phyloP scores from a whole-genome alignment of 805 yeast species.

The Nematodospora valgi region DNA sequence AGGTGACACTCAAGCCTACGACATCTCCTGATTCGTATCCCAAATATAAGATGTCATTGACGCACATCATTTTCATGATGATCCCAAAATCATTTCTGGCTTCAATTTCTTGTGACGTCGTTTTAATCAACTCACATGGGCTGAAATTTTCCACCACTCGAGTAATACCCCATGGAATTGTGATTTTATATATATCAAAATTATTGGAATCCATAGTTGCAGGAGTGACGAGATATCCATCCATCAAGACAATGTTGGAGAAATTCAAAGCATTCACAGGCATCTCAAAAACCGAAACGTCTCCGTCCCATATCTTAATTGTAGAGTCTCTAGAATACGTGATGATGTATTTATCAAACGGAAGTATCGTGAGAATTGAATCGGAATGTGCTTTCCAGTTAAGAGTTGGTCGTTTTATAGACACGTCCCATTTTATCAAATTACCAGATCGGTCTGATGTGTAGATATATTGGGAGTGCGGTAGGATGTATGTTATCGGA shows the following conservation, averaged over 20 bases:
- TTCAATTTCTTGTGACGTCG: constrained; percentile 11
- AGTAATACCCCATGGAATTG: constrained; percentile 11
- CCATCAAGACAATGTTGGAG: constrained; percentile 44
- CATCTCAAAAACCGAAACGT: constrained; percentile 31
- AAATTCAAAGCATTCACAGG: constrained; percentile 77
- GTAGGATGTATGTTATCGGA: constrained; percentile 14
- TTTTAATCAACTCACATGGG: not conserved
- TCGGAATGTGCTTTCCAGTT: constrained; percentile 60
- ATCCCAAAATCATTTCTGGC: constrained; percentile 54
- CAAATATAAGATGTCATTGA: constrained; percentile 33
- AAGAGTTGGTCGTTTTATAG: constrained; percentile 50
- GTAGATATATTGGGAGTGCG: constrained; percentile 2
- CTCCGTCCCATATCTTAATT: constrained; percentile 43
- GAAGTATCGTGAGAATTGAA: constrained; percentile 45
- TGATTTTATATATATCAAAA: constrained; percentile 56
- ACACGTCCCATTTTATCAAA: constrained; percentile 62
- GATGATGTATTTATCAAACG: constrained; percentile 28
- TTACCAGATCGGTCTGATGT: constrained; percentile 38
- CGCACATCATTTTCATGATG: constrained; percentile 55
- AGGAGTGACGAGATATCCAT: constrained; percentile 53
- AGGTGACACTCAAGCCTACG: constrained; percentile 20
- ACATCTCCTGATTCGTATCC: constrained; percentile 78
- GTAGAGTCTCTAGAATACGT: constrained; percentile 70
- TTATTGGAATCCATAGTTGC: constrained; percentile 60
- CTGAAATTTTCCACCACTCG: constrained; percentile 29